Evolutionary conservation across 805 yeast species (phyloP).

Genomic region (Lipomyces spencermartinsiae): DNA sequence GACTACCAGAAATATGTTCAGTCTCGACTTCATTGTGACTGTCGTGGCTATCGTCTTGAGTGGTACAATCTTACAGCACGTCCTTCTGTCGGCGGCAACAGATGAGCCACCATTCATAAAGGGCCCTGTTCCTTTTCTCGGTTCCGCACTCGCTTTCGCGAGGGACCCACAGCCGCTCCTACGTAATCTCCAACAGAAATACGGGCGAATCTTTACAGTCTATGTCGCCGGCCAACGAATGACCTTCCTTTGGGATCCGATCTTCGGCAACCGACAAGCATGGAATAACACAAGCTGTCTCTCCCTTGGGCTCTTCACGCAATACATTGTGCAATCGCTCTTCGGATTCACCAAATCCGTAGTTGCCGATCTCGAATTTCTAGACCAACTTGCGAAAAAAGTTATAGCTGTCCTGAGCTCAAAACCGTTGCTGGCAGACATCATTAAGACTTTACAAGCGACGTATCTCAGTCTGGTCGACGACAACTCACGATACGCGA

Average conservation of each 20-base stretch:
- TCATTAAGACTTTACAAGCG: not conserved
- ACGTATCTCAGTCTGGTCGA: conserved; percentile 2
- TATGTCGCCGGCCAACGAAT: conserved; percentile 26
- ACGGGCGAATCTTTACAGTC: conserved; percentile 27
- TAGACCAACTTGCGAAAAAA: conserved; percentile 8
- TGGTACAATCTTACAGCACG: not conserved
- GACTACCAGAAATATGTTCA: not conserved
- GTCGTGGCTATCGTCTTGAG: not conserved
- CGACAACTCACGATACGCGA: not conserved
- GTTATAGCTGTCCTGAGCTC: conserved; percentile 6
- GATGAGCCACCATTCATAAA: conserved; percentile 19
- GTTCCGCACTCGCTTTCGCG: conserved; percentile 22
- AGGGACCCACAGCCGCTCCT: conserved; percentile 10
- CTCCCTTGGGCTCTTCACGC: conserved; percentile 12
- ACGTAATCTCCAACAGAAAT: conserved; percentile 11
- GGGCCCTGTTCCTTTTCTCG: conserved; percentile 26
- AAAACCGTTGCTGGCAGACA: conserved; percentile 1
- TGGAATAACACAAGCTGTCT: conserved; percentile 4
- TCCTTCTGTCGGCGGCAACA: not conserved
- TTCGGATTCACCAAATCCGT: conserved; percentile 17
- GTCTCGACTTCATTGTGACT: not conserved
- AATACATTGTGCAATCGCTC: conserved; percentile 10
- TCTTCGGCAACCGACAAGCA: conserved; percentile 18
- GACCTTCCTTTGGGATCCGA: conserved; percentile 29
- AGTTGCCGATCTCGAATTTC: conserved; percentile 6